These are phyloP conservation scores for Tolypocladium tropicale DNA, from an alignment of 2,329 filamentous ascomycete genomes.

Conservation along the genomic window DNA sequence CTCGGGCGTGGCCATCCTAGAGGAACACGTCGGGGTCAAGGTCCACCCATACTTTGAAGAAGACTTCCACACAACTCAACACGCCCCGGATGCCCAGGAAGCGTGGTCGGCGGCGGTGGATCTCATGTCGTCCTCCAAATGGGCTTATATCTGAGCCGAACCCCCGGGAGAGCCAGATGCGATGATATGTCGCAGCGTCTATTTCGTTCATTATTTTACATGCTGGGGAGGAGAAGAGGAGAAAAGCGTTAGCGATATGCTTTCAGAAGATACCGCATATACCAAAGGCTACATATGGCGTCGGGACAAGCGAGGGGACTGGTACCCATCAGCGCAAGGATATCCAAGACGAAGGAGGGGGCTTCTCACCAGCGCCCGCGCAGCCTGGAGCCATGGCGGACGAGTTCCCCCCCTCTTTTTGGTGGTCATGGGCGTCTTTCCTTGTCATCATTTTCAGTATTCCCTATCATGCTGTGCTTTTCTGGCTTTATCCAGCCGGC, in stretches of 20 bases:
- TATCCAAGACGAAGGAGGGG: neutral
- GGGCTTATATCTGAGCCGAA: slow-evolving; percentile 21
- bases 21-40: slow-evolving; percentile 26
- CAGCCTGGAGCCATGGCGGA: slow-evolving; percentile 8
- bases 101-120: slow-evolving; percentile 26
- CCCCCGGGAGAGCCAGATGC: slow-evolving; percentile 1
- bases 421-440: neutral
- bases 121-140: slow-evolving; percentile 16
- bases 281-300: neutral
- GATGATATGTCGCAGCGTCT: neutral
- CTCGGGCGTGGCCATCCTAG: slow-evolving; percentile 23
- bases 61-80: slow-evolving; percentile 29
- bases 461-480: neutral
- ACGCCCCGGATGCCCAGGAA: slow-evolving; percentile 25
- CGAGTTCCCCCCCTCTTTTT: slow-evolving; percentile 2
- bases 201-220: slow-evolving; percentile 1
- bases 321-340: neutral
- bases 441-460: neutral
- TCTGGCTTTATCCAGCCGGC: slow-evolving; percentile 2
- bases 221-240: slow-evolving; percentile 1
- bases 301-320: neutral
- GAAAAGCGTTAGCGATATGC: neutral
- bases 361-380: slow-evolving; percentile 1
- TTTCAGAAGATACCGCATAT: neutral
- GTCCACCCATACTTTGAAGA: slow-evolving; percentile 32